These are phyloP conservation scores for Melaleuca alternifolia DNA, from an alignment of 345 rosid genomes.

Conservation along the genomic window DNA sequence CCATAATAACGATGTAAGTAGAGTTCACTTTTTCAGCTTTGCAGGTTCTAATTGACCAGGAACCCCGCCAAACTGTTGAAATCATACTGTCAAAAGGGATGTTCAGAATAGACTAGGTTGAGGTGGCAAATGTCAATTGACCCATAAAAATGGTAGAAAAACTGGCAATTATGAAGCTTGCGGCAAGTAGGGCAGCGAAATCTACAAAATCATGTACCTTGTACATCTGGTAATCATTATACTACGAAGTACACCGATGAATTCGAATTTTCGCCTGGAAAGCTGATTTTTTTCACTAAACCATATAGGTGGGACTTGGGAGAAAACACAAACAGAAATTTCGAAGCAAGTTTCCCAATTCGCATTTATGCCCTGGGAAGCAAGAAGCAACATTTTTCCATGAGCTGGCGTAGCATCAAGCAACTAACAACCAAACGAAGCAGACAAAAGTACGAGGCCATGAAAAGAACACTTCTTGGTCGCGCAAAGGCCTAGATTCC, in stretches of 20 bases:
- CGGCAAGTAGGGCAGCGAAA: not conserved
- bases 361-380: not conserved
- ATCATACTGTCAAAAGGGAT: not conserved
- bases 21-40: not conserved
- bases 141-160: not conserved
- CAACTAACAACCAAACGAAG: not conserved
- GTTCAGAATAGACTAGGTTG: not conserved
- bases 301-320: not conserved
- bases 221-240: not conserved
- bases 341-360: not conserved
- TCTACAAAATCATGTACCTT: not conserved
- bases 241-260: not conserved
- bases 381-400: not conserved
- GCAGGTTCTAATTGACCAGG: not conserved
- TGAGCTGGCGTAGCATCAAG: not conserved
- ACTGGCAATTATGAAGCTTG: not conserved
- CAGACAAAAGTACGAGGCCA: not conserved
- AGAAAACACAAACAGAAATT: not conserved
- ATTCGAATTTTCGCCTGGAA: not conserved
- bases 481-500: not conserved
- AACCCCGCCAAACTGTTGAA: not conserved
- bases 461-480: not conserved
- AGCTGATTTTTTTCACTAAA: not conserved
- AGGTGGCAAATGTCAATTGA: not conserved
- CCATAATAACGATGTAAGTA: slow-evolving; percentile 11